Evolutionary conservation across 768 basidiomycete species (phyloP).

Genomic region (Lyophyllum semitale): DNA sequence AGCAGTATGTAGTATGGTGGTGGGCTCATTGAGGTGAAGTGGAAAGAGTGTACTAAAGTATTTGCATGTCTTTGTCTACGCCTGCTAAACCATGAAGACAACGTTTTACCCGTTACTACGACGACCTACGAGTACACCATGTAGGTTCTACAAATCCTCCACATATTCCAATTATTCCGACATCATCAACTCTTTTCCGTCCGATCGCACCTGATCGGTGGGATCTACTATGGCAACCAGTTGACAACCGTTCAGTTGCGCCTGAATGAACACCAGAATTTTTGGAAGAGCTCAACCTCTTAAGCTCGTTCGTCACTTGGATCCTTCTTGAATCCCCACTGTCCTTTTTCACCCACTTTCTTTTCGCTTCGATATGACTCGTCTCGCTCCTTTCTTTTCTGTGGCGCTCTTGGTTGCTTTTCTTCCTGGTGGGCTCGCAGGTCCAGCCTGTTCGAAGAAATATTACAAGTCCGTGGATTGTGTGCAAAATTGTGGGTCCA

Average conservation of each 20-base stretch:
- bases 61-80: constrained; percentile 10
- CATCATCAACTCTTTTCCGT: not conserved
- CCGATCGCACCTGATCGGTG: constrained; percentile 15
- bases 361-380: constrained; percentile 36
- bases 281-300: constrained; percentile 3
- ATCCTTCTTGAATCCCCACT: constrained; percentile 2
- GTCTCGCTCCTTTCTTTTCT: constrained; percentile 33
- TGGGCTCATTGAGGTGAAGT: constrained; percentile 17
- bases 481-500: constrained; percentile 37
- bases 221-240: no score
- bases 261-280: constrained; percentile 10
- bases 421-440: constrained; percentile 42
- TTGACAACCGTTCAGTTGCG: constrained; percentile 18
- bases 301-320: constrained; percentile 2
- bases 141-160: no score
- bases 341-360: constrained; percentile 26
- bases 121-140: not conserved
- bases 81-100: not conserved
- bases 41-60: not conserved
- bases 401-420: constrained; percentile 31
- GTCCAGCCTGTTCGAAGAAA: constrained; percentile 46
- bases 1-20: constrained; percentile 73
- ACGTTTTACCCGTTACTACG: not conserved
- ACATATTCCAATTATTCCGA: not conserved
- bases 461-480: constrained; percentile 36